Conservation (phyloP, 345 rosid species). For the Eucalyptus viminalis region DNA sequence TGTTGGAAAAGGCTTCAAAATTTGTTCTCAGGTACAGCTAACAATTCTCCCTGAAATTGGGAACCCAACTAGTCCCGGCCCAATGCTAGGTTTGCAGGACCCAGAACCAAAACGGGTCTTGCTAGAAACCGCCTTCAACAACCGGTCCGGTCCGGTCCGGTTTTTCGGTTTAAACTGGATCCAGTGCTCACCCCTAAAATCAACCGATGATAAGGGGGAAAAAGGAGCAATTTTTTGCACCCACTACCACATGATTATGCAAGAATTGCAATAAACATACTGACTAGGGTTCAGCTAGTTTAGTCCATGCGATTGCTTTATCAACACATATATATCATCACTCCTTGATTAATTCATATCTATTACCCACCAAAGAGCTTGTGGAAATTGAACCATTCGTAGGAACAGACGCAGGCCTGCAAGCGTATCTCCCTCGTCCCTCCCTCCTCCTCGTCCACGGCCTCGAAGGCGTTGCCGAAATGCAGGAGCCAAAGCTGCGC, state of each 20-base stretch:
- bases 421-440: constrained; percentile 45
- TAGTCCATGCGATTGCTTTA: not conserved
- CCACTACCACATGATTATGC: not conserved
- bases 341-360: not conserved
- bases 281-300: not conserved
- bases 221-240: not conserved
- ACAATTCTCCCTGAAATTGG: rapidly evolving
- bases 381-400: constrained; percentile 84
- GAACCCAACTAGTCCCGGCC: not conserved
- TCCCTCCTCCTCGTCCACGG: constrained; percentile 18
- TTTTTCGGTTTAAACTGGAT: not conserved
- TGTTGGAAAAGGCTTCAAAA: not conserved
- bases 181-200: not conserved
- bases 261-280: not conserved
- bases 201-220: not conserved
- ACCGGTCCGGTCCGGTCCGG: not conserved
- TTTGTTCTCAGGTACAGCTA: rapidly evolving
- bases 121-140: not conserved
- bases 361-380: constrained; percentile 46
- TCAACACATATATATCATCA: not conserved
- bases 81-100: not conserved
- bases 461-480: constrained; percentile 66
- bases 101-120: not conserved
- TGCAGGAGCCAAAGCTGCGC: constrained; percentile 72
- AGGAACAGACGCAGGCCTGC: constrained; percentile 62